Evolutionary conservation across 1,284 basidiomycete genomes (phyloP), one percentile per base, ranked within the genome.

Genomic region (Fistulinella staudtii): DNA sequence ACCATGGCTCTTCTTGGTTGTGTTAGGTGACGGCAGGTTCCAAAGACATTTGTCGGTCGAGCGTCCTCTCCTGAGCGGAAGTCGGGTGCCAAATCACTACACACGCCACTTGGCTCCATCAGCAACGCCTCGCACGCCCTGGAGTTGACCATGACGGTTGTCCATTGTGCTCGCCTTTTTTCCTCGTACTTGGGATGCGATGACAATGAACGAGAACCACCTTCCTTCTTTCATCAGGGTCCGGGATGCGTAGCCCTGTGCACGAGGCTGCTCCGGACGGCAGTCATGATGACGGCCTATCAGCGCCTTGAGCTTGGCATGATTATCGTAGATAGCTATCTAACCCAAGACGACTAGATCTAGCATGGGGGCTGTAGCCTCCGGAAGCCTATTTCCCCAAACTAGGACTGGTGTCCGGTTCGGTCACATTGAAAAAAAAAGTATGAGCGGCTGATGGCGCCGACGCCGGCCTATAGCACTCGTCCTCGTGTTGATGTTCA

Each of bases 311-410:
- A 11, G 13, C 21, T 20, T 22, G 39, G 17, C 11, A 8, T 15
- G 10, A 22, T 33, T 15, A 33, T 25, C 23, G 27, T 20, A 6
- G 15, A 18, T 8, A 27, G 34, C 41, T 7, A 27, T 35, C 21
- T 33, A 17, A 15, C 41, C 40, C n/a, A n/a, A n/a, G 11, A 1
- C 15, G 21, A 34, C 29, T 31, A 20, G 31, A 39, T 39, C 34
- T 9, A 45, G 23, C 23, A 14, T 5, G 15, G 24, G 15, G 15
- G 33, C 28, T 20, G n/a, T 38, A 17, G 17, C 17, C 24, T 18
- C 1, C 13, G 5, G 28, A 40, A 53, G 39, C 22, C 18, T 45
- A 44, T 46, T 42, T 29, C 29, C 37, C 40, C 38, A 43, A 43
- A 44, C 24, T 30, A 25, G 22, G 37, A 28, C 7, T 8, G 18